Conservation (phyloP, 2,329 filamentous ascomycete species). For the Beauveria medogensis region DNA sequence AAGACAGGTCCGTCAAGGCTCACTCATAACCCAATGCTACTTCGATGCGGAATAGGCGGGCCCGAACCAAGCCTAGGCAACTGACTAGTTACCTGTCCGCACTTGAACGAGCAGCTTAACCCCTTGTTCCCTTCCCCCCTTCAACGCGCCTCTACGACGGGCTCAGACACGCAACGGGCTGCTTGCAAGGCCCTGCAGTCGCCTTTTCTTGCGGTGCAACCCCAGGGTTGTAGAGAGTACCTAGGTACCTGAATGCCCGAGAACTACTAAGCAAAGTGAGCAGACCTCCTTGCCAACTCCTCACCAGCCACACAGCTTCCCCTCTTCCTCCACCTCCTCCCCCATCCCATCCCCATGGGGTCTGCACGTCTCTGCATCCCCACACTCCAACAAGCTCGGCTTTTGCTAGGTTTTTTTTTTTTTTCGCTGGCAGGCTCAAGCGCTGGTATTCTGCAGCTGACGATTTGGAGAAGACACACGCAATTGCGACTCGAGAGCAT, state of each 20-base stretch:
- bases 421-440: background rate
- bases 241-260: background rate
- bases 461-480: conserved; percentile 9
- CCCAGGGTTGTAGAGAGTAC: background rate
- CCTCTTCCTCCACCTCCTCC: conserved; percentile 9
- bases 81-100: background rate
- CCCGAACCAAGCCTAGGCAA: conserved; percentile 14
- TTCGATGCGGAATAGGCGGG: conserved; percentile 30
- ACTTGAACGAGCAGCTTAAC: background rate
- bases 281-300: background rate
- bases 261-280: background rate
- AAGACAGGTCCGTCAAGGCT: background rate
- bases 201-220: background rate
- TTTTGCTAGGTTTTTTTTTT: conserved; percentile 8
- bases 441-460: background rate
- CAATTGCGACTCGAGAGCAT: background rate
- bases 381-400: conserved; percentile 11
- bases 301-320: conserved; percentile 2
- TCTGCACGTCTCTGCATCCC: conserved; percentile 8
- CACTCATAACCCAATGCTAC: conserved; percentile 16
- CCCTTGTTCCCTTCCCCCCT: background rate
- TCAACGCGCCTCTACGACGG: background rate
- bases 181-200: background rate
- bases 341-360: conserved; percentile 7
- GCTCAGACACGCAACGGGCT: background rate